Evolutionary conservation across 768 basidiomycete species (phyloP), one percentile per base, ranked within the genome.

Genomic region (Mycena rosella): DNA sequence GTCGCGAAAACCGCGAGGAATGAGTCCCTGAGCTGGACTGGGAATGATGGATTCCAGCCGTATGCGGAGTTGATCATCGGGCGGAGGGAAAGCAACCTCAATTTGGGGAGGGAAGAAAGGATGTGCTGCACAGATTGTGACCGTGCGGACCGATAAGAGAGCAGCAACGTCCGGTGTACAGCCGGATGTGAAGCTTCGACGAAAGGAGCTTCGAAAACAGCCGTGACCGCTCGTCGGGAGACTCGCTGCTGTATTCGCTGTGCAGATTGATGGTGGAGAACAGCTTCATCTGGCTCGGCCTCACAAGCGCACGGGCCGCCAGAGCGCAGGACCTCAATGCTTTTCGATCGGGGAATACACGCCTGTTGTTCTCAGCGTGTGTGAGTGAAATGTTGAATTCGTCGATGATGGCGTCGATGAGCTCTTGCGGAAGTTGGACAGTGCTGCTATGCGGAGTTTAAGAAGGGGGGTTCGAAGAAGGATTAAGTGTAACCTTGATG

Each of bases 371-470:
- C 5, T 40, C 45, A n/a, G n/a, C n/a, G 14, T 34, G 6, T 34
- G 22, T 15, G 2, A 34, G 38, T 3, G 14, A 38, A 10, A 17
- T 3, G 36, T 56, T 45, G 32, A 65, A 22, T 29, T 29, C 27
- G 27, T 60, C 57, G 48, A 59, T 42, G 11, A 65, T 53, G 15
- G 56, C 49, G 38, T 65, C 63, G 36, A 58, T 58, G 26, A 65
- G 47, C 55, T 65, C 63, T 22, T 65, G 63, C 10, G 63, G 55
- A 13, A 58, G 55, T 15, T 29, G 55, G 8, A 24, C 20, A n/a
- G 56, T 10, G 32, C 32, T 34, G 5, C 32, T 34, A 11, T 34
- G 32, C 6, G n/a, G n/a, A n/a, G n/a, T n/a, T 34, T 5, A 34
- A 11, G 5, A 6, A 11, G 11, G 32, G 32, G 11, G 32, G 11